These are phyloP conservation scores for Phialophora verrucosa DNA, from an alignment of 2,329 filamentous ascomycete species.

Conservation along the genomic window DNA sequence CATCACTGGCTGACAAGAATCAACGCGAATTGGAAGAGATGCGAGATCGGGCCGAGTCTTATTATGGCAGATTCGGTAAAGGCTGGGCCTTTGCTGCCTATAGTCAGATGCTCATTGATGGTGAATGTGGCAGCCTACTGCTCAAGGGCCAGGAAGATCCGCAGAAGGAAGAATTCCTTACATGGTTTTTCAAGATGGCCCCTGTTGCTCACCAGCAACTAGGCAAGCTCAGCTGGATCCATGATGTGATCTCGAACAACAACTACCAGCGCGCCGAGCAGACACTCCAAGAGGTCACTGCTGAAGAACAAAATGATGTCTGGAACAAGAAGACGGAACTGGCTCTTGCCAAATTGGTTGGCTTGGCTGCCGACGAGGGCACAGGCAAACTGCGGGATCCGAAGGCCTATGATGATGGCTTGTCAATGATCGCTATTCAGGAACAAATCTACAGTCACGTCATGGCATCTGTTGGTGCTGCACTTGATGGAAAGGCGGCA, in stretches of 20 bases:
- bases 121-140: constrained; percentile 71
- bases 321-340: constrained; percentile 96
- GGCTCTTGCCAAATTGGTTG: constrained; percentile 82
- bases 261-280: constrained; percentile 75
- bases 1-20: constrained; percentile 30
- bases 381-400: constrained; percentile 55
- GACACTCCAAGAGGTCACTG: constrained; percentile 72
- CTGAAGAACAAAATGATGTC: constrained; percentile 74
- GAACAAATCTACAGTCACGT: constrained; percentile 76
- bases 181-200: constrained; percentile 75
- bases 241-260: constrained; percentile 78
- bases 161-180: constrained; percentile 72
- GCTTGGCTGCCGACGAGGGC: constrained; percentile 66
- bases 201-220: constrained; percentile 59
- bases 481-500: constrained; percentile 78
- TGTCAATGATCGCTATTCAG: constrained; percentile 73
- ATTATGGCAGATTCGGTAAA: constrained; percentile 58
- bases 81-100: constrained; percentile 73
- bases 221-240: constrained; percentile 89
- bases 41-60: constrained; percentile 50
- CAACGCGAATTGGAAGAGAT: constrained; percentile 45
- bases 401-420: constrained; percentile 29
- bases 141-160: constrained; percentile 60
- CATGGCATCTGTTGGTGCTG: constrained; percentile 68
- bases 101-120: constrained; percentile 72